Conservation (phyloP, 345 rosid species). For the Mangifera indica region DNA sequence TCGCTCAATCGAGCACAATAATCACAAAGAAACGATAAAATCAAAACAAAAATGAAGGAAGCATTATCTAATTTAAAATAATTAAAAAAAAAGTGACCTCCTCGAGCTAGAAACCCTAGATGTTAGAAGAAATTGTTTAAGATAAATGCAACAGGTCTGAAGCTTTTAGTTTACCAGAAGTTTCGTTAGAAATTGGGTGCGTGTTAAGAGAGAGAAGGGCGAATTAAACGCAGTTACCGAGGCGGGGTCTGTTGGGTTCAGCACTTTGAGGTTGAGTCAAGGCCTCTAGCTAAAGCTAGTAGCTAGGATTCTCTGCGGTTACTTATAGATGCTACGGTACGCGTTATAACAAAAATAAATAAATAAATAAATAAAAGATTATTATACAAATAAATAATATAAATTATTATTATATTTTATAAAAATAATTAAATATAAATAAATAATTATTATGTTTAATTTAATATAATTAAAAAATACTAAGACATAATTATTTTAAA, state of each 20-base stretch:
- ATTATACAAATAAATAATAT: too few species aligned
- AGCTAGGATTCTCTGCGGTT: background rate
- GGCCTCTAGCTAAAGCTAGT: background rate
- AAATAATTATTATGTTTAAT: too few species aligned
- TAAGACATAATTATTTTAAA: too few species aligned
- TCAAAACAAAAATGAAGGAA: background rate
- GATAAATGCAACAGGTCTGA: background rate
- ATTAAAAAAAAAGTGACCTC: background rate
- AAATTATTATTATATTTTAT: too few species aligned
- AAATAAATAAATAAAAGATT: too few species aligned
- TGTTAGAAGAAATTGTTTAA: background rate
- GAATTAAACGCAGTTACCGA: background rate
- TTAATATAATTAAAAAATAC: too few species aligned
- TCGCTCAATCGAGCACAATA: background rate
- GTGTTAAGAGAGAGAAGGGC: background rate
- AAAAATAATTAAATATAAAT: too few species aligned
- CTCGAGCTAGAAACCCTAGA: constrained; percentile 1
- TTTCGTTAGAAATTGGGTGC: background rate
- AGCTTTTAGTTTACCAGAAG: background rate
- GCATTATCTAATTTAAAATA: background rate
- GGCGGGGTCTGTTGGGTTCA: constrained; percentile 6
- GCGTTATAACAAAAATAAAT: too few species aligned
- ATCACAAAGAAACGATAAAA: background rate
- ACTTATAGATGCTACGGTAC: too few species aligned
- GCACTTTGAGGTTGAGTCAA: background rate